Evolutionary conservation across 73 alveolate genomes (phyloP).

Genomic region (Paramecium primaurelia): DNA sequence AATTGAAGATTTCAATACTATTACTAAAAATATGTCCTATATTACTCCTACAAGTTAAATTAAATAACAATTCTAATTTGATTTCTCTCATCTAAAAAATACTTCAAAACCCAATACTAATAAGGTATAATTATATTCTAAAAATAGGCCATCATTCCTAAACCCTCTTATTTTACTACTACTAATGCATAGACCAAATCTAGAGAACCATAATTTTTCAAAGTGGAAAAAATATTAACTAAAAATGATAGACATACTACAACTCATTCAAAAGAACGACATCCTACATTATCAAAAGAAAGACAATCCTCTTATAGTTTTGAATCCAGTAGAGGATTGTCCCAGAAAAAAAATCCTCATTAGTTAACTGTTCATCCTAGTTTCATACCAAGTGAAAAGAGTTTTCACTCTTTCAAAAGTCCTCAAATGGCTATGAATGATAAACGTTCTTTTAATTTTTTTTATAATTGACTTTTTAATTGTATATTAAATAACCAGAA

Average conservation of each 20-base stretch:
- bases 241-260: constrained; percentile 31
- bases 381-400: constrained; percentile 32
- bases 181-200: constrained; percentile 11
- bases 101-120: background rate
- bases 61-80: constrained; percentile 19
- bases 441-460: constrained; percentile 13
- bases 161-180: constrained; percentile 12
- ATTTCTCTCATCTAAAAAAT: constrained; percentile 1
- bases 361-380: constrained; percentile 42
- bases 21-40: constrained; percentile 26
- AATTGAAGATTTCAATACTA: constrained; percentile 12
- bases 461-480: constrained; percentile 23
- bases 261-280: background rate
- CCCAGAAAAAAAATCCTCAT: constrained; percentile 13
- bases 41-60: constrained; percentile 31
- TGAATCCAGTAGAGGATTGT: constrained; percentile 46
- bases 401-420: constrained; percentile 15
- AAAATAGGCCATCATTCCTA: background rate
- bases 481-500: background rate
- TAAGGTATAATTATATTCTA: background rate
- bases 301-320: constrained; percentile 45
- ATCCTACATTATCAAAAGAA: constrained; percentile 24
- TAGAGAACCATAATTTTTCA: constrained; percentile 32
- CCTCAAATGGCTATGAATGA: background rate
- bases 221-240: constrained; percentile 1